These are phyloP conservation scores for Luffa aegyptiaca DNA, from an alignment of 306 rosid genomes.

Conservation along the genomic window DNA sequence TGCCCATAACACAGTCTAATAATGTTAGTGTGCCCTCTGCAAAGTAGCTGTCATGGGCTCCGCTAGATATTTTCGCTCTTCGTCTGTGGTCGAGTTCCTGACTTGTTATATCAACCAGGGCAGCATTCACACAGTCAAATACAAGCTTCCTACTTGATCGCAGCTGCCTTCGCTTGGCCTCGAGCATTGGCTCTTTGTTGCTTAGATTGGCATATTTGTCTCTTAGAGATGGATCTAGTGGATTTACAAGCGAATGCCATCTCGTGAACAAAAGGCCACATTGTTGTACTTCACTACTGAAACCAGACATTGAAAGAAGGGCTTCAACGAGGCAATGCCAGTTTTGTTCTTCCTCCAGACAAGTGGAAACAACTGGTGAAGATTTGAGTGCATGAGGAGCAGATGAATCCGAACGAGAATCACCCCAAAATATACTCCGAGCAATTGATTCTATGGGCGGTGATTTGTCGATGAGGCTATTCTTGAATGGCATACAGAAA, in stretches of 20 bases:
- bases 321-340: constrained; percentile 55
- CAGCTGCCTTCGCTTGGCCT: constrained; percentile 63
- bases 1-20: constrained; percentile 56
- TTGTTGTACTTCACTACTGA: constrained; percentile 33
- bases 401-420: constrained; percentile 41
- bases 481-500: constrained; percentile 26
- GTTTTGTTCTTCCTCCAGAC: constrained; percentile 50
- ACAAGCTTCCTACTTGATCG: constrained; percentile 70
- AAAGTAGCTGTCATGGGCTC: constrained; percentile 21
- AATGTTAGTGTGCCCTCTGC: constrained; percentile 27
- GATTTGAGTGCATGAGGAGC: constrained; percentile 42
- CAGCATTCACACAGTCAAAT: constrained; percentile 64
- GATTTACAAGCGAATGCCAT: constrained; percentile 65
- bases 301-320: constrained; percentile 58
- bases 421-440: constrained; percentile 72
- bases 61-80: constrained; percentile 20
- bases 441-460: constrained; percentile 92
- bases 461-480: constrained; percentile 87
- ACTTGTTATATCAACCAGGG: constrained; percentile 45
- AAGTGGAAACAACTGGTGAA: constrained; percentile 28
- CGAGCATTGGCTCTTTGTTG: constrained; percentile 46
- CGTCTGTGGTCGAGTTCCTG: constrained; percentile 21
- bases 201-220: constrained; percentile 44
- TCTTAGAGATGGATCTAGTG: constrained; percentile 77
- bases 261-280: constrained; percentile 25